Base-by-base conservation (phyloP, 495 filamentous ascomycete species). In the Wilcoxina mikolae region DNA sequence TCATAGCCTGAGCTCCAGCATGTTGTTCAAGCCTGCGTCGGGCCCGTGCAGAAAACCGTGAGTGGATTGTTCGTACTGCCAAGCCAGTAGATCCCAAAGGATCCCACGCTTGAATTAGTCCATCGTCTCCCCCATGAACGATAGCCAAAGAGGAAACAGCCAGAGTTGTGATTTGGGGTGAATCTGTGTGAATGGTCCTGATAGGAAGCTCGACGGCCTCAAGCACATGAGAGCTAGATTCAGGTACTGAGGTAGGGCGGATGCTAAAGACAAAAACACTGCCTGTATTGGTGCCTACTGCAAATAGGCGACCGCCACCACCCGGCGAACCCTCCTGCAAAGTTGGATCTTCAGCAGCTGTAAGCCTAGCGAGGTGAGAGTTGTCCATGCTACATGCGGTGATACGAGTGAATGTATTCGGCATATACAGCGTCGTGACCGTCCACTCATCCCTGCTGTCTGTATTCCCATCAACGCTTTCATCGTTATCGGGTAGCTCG, bases 31-130 rank as follows among this genome's bases (percentile, higher is more conserved):
- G 70, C 1, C 80, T 76, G 53, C 84, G 81, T 46, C 85, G 78
- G 38, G 88, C 84, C 9, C 89, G 82, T 18, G 81, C 79, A 0
- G 84, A 84, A 61, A 94, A 91, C 9, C 85, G 81, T 0, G 87
- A 89, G 56, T 94, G 91, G 50, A 98, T 75, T 3, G 88, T 95
- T 20, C 88, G 80, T 56, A 96, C 77, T 0, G 90, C 87, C 23
- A 80, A 76, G 9, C 76, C 70, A 4, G 76, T 83, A 0, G 91
- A 96, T 1, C 83, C 87, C 23, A 98, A 70, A 20, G 85, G 87
- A 72, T 98, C 91, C 93, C 93, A 98, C 4, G 87, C 85, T 64
- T 96, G 91, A 5, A 96, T 89, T 5, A 96, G 77, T 9, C 91
- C 90, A 67, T 98, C 91, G 58, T 85, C 94, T 41, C 91, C 91